A percentile compares a stretch with the other conserved stretches of the same genome.
Evolutionary conservation across 805 yeast species (phyloP).

Genomic region (Jamesozyma hellenica): DNA sequence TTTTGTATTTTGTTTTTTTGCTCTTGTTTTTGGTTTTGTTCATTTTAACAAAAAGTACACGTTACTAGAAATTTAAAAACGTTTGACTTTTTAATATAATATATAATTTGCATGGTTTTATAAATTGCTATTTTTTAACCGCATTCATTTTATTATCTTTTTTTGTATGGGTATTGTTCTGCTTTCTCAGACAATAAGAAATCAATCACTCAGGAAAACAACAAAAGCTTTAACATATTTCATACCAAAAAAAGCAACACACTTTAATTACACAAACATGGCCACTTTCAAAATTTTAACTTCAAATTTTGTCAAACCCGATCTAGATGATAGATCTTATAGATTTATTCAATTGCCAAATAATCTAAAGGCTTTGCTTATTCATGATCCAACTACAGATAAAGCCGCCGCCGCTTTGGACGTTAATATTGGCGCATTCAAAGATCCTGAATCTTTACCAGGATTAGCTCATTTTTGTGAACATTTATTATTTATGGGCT

Average conservation of each 20-base stretch:
- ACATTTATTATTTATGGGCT: slow-evolving; percentile 72
- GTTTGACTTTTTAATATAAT: neutral
- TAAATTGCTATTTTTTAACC: neutral
- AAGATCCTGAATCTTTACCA: slow-evolving; percentile 52
- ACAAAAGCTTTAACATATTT: neutral
- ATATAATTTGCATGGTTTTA: neutral
- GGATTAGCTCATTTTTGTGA: slow-evolving; percentile 77
- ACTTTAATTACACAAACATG: neutral
- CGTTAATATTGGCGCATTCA: slow-evolving; percentile 67
- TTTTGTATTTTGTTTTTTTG: no score
- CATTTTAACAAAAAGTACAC: no score
- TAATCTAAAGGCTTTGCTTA: slow-evolving; percentile 48
- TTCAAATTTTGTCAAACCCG: slow-evolving; percentile 31
- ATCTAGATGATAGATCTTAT: slow-evolving; percentile 66
- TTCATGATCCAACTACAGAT: slow-evolving; percentile 61
- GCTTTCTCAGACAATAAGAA: slow-evolving; percentile 2
- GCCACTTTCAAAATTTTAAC: slow-evolving; percentile 11
- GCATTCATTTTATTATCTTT: neutral
- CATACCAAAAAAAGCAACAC: neutral
- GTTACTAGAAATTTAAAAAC: neutral
- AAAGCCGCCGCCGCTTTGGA: slow-evolving; percentile 73
- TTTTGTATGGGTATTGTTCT: slow-evolving; percentile 9
- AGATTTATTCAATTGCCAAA: slow-evolving; percentile 52
- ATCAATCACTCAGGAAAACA: neutral
- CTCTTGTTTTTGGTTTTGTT: no score